phyloP scores from a whole-genome alignment of 2,329 filamentous ascomycete genomes.

The Aspergillus carbonarius region DNA sequence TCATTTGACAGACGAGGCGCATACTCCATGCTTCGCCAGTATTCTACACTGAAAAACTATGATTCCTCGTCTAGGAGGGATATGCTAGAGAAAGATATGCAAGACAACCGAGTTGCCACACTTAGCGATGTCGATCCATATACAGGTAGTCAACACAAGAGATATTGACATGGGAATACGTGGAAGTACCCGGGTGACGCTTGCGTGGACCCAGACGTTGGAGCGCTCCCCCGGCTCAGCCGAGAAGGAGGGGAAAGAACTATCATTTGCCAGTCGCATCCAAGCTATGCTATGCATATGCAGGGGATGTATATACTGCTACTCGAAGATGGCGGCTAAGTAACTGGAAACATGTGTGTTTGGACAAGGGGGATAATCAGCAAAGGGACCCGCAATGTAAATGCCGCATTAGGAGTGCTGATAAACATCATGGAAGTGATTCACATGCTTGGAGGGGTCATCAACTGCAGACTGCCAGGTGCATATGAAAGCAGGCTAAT shows the following conservation, averaged over 20 bases:
- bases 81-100: constrained; percentile 51
- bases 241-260: neutral
- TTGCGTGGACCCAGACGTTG: constrained; percentile 28
- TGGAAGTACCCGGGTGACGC: constrained; percentile 32
- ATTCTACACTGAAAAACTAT: constrained; percentile 2
- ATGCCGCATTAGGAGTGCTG: neutral
- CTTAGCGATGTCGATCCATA: constrained; percentile 46
- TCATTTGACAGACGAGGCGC: constrained; percentile 56
- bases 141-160: constrained; percentile 46
- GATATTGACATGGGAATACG: constrained; percentile 54
- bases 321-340: neutral
- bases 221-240: neutral
- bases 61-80: constrained; percentile 42
- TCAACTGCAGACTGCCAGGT: neutral
- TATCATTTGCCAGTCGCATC: neutral
- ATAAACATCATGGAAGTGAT: neutral
- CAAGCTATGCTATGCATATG: neutral
- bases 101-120: constrained; percentile 47
- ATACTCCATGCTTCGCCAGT: constrained; percentile 14
- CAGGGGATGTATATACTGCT: neutral
- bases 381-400: neutral
- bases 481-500: neutral
- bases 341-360: neutral
- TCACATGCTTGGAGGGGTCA: neutral
- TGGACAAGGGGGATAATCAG: neutral